These are phyloP conservation scores for Chenopodium quinoa DNA, from an alignment of 148 eudicot species.

Conservation along the genomic window DNA sequence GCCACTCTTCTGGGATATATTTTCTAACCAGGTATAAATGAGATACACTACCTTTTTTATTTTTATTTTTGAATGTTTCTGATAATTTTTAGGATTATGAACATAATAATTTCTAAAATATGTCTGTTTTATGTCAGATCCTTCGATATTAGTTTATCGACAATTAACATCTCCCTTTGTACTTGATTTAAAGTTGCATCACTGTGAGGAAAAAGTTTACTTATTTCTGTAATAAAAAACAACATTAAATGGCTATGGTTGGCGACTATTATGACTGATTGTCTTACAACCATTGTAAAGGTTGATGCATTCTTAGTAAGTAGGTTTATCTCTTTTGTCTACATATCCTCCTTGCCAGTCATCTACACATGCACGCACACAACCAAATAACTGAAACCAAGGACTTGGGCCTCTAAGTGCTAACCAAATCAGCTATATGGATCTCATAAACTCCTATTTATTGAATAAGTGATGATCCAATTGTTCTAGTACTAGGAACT, in stretches of 20 bases:
- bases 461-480: too few relatives aligned
- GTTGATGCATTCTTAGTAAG: background rate
- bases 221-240: too few relatives aligned
- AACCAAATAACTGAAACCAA: background rate
- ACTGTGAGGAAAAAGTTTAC: background rate
- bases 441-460: background rate
- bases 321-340: background rate
- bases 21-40: constrained; percentile 52
- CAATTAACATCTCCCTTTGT: background rate
- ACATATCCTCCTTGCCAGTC: background rate
- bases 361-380: background rate
- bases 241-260: background rate
- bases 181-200: background rate
- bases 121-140: background rate
- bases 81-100: background rate
- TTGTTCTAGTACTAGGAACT: background rate
- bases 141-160: background rate
- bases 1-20: constrained; percentile 79
- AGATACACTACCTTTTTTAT: background rate
- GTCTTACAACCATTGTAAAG: background rate
- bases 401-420: background rate
- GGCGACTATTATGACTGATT: background rate
- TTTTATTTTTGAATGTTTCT: background rate
- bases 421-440: background rate
- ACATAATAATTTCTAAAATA: background rate